These are phyloP conservation scores for Fusarium verrucosum DNA, from an alignment of 2,329 filamentous ascomycete genomes.

Conservation along the genomic window DNA sequence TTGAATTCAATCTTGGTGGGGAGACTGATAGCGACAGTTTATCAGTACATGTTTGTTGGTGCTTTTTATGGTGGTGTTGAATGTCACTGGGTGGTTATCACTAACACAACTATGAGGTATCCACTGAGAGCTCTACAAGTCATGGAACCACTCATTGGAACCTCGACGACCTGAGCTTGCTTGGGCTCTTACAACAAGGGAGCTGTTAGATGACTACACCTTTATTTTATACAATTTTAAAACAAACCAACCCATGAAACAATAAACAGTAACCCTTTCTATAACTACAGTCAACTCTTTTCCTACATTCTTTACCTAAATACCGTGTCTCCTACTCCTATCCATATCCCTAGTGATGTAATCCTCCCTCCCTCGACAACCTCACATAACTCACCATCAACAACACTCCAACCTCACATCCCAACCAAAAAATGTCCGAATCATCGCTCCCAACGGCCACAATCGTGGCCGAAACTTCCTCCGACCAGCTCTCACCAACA, in stretches of 20 bases:
- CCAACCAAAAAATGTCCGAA: slow-evolving; percentile 28
- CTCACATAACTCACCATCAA: slow-evolving; percentile 2
- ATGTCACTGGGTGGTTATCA: neutral
- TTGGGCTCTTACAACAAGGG: slow-evolving; percentile 5
- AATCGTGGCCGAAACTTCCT: slow-evolving; percentile 16
- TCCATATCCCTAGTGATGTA: slow-evolving; percentile 26
- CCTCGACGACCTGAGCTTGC: slow-evolving; percentile 24
- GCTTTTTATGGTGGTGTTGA: accelerated
- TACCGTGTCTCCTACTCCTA: neutral
- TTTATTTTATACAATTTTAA: neutral
- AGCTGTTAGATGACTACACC: slow-evolving; percentile 4
- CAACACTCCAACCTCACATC: slow-evolving; percentile 1
- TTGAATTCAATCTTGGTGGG: slow-evolving; percentile 12
- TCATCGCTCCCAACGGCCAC: slow-evolving; percentile 20
- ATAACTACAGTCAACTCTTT: neutral
- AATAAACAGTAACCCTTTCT: neutral
- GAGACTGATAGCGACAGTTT: slow-evolving; percentile 12
- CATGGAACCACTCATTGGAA: slow-evolving; percentile 22
- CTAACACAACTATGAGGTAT: slow-evolving; percentile 18
- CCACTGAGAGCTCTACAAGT: slow-evolving; percentile 16
- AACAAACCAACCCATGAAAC: neutral
- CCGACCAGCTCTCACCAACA: slow-evolving; percentile 23
- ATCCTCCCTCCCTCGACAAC: slow-evolving; percentile 16
- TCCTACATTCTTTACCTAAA: neutral
- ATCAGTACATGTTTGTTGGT: neutral